Base-by-base conservation (phyloP, 495 filamentous ascomycete genomes). In the Evernia prunastri region DNA sequence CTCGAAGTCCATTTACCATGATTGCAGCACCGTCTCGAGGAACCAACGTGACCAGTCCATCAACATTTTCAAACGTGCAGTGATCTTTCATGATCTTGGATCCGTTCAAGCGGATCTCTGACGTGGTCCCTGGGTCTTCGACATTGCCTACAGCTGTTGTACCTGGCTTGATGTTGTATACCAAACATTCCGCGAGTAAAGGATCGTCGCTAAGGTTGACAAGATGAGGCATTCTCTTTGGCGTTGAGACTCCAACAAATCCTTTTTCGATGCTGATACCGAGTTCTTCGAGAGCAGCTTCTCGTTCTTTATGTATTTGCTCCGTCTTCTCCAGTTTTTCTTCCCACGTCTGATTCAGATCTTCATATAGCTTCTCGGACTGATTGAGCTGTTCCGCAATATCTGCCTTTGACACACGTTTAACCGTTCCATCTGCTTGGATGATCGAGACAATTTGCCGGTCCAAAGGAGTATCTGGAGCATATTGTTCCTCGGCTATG, bases 181-280 rank as follows among this genome's bases (percentile, higher is more conserved):
- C 90, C 64, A 99, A 81, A 76, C 95, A 99, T 77, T 97, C 94
- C 29, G 92, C 93, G 39, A 99, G 79, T 25, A 99, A 79, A 7
- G 94, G 94, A 71, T 99, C 94, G 72, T 99, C 94, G 67, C 91
- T 96, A 25, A 99, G 77, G 71, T 99, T 99, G 77, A 99, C 94
- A 73, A 99, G 79, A 84, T 99, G 94, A 8, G 94, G 94, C 89
- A 97, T 97, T 76, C 94, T 96, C 77, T 97, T 99, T 1, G 94
- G 94, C 15, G 93, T 97, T 49, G 91, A 92, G 53, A 99, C 77
- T 36, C 94, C 94, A 61, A 99, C 86, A 72, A 96, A 97, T 18
- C 95, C 94, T 73, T 97, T 99, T 72, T 97, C 94, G 67, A 99
- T 99, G 72, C 91, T 96, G 74, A 99, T 97, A 61, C 94, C 94